These are phyloP conservation scores for Hagleromyces aurorensis DNA, from an alignment of 805 yeast genomes.

Conservation along the genomic window DNA sequence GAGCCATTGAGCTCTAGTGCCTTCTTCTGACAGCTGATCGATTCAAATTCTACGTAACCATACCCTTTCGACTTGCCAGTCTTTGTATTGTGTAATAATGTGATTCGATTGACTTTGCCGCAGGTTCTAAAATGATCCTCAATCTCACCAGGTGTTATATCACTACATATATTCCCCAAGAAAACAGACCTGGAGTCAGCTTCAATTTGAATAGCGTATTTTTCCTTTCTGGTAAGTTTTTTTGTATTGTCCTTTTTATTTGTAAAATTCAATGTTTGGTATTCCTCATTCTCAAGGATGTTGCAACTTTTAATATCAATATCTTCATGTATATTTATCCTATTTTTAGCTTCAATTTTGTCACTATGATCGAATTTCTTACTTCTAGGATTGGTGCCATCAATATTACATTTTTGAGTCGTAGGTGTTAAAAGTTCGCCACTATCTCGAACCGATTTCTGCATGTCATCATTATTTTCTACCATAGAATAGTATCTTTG, in stretches of 20 bases:
- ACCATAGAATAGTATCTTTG: no score
- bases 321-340: no score
- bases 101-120: slow-evolving; percentile 45
- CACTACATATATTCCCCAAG: slow-evolving; percentile 44
- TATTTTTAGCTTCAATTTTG: no score
- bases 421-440: no score
- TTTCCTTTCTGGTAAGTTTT: slow-evolving; percentile 12
- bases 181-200: slow-evolving; percentile 46
- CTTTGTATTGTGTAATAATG: slow-evolving; percentile 36
- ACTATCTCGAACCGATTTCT: no score
- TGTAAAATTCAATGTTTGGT: no score
- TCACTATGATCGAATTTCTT: no score
- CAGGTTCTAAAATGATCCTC: slow-evolving; percentile 38
- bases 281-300: no score
- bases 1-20: slow-evolving; percentile 42
- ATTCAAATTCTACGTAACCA: slow-evolving; percentile 55
- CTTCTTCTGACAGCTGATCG: slow-evolving; percentile 33
- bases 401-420: no score
- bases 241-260: slow-evolving; percentile 2
- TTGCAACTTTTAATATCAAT: no score
- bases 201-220: slow-evolving; percentile 32
- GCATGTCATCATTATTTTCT: no score
- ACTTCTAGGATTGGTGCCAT: no score
- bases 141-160: slow-evolving; percentile 42
- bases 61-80: slow-evolving; percentile 48